phyloP scores from a whole-genome alignment of 176 grass and related monocot genomes.

The Oryza brachyantha region DNA sequence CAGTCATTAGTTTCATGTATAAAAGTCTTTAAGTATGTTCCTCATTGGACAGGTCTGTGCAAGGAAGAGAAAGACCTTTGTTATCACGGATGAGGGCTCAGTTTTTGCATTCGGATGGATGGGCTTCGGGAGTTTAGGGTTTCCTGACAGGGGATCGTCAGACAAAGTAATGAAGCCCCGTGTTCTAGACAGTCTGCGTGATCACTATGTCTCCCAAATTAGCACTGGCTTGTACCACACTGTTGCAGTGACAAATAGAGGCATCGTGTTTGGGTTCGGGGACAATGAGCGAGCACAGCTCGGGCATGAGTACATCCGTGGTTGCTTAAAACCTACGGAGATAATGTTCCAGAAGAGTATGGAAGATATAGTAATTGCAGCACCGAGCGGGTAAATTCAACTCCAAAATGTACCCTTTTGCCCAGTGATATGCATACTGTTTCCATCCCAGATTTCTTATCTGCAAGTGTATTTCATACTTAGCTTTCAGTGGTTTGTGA shows the following conservation, averaged over 20 bases:
- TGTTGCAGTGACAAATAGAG: conserved; percentile 83
- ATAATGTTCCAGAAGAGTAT: conserved; percentile 73
- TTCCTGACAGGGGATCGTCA: conserved; percentile 72
- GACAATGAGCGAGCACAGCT: conserved; percentile 97
- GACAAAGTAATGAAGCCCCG: conserved; percentile 89
- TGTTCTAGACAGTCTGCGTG: conserved; percentile 62
- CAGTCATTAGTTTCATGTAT: background rate
- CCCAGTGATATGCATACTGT: conserved; percentile 21
- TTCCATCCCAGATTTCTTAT: conserved; percentile 23
- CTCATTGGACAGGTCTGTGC: conserved; percentile 74
- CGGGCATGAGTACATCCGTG: conserved; percentile 79
- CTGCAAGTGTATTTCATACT: conserved; percentile 37
- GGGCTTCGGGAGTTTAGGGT: conserved; percentile 98
- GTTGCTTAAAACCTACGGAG: conserved; percentile 88
- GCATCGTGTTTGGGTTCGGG: conserved; percentile 91
- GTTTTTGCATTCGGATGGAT: conserved; percentile 97
- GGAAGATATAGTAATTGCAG: conserved; percentile 75
- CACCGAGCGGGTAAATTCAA: conserved; percentile 55
- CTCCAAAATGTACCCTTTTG: conserved; percentile 12
- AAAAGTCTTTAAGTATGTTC: conserved; percentile 1
- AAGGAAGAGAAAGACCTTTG: conserved; percentile 97
- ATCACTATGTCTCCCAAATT: conserved; percentile 80
- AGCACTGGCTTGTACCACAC: conserved; percentile 97
- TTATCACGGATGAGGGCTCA: conserved; percentile 80
- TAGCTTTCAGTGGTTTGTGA: conserved; percentile 33